A percentile compares a stretch with the other conserved stretches of the same genome.
phyloP scores from a whole-genome alignment of 1,284 basidiomycete species.

The Heterobasidion parviporum region DNA sequence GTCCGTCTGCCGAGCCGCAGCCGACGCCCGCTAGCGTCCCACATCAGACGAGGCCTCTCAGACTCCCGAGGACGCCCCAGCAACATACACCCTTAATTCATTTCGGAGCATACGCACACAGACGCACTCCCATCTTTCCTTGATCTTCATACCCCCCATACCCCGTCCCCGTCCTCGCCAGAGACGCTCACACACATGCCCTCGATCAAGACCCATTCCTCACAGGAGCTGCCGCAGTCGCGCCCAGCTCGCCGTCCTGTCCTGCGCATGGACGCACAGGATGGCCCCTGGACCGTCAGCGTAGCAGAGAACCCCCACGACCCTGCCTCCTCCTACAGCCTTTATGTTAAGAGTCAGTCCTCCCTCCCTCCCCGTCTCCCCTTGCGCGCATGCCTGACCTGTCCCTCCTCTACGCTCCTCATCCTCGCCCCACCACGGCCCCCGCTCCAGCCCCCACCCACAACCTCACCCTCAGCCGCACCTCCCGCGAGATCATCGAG shows the following conservation, averaged over 20 bases:
- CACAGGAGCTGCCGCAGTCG: neutral
- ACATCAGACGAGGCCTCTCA: no score
- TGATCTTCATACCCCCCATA: neutral
- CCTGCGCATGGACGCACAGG: slow-evolving; percentile 27
- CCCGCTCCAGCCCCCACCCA: slow-evolving; percentile 65
- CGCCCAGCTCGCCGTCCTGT: slow-evolving; percentile 3
- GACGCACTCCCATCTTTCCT: neutral
- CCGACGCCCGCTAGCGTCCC: no score
- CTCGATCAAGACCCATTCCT: neutral
- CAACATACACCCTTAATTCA: no score
- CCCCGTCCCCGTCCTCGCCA: neutral
- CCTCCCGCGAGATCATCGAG: slow-evolving; percentile 66
- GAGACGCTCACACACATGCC: neutral
- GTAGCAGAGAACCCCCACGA: slow-evolving; percentile 40
- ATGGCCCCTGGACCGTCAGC: slow-evolving; percentile 44
- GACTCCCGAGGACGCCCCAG: no score
- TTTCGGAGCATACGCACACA: no score
- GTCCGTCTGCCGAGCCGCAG: no score
- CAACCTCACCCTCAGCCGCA: slow-evolving; percentile 79
- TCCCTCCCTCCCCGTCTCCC: slow-evolving; percentile 1
- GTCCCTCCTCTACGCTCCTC: slow-evolving; percentile 11
- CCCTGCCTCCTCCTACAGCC: slow-evolving; percentile 26
- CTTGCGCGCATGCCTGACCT: slow-evolving; percentile 8
- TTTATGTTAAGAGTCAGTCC: slow-evolving; percentile 41
- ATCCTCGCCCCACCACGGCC: neutral